phyloP scores from a whole-genome alignment of 1,139 yeast genomes.

The Blastobotrys malaysiensis region DNA sequence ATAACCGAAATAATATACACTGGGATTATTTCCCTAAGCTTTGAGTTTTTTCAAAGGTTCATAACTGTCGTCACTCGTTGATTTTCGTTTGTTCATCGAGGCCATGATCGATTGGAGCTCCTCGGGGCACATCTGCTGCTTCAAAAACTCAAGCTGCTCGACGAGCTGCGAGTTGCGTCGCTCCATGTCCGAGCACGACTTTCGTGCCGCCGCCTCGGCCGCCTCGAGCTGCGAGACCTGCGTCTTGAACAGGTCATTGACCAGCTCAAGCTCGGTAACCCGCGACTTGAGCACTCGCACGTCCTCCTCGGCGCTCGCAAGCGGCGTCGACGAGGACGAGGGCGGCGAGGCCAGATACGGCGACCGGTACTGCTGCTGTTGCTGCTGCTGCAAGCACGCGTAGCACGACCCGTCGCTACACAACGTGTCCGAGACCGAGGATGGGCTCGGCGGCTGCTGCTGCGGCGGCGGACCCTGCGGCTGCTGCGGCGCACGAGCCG shows the following conservation, averaged over 20 bases:
- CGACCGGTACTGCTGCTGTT: not conserved
- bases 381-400: not conserved
- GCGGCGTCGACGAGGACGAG: slow-evolving; percentile 22
- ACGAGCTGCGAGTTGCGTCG: slow-evolving; percentile 2
- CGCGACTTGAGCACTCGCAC: slow-evolving; percentile 39
- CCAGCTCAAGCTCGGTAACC: slow-evolving; percentile 83
- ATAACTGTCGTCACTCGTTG: not conserved
- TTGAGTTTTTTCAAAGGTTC: not conserved
- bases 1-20: not conserved
- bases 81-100: slow-evolving; percentile 1
- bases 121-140: slow-evolving; percentile 3
- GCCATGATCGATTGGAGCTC: slow-evolving; percentile 5
- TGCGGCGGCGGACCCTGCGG: not conserved
- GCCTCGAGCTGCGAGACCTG: slow-evolving; percentile 74
- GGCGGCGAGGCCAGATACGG: slow-evolving; percentile 10
- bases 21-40: not conserved
- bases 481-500: too few relatives aligned
- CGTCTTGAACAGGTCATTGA: slow-evolving; percentile 77
- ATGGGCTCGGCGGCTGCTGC: not conserved
- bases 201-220: slow-evolving; percentile 14
- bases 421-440: not conserved
- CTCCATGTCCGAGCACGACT: slow-evolving; percentile 4
- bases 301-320: slow-evolving; percentile 21
- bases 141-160: slow-evolving; percentile 5
- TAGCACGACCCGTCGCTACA: not conserved